A percentile compares a stretch with the other conserved stretches of the same genome.
Evolutionary conservation across 805 yeast species (phyloP).

Genomic region (Lipomyces spencermartinsiae): DNA sequence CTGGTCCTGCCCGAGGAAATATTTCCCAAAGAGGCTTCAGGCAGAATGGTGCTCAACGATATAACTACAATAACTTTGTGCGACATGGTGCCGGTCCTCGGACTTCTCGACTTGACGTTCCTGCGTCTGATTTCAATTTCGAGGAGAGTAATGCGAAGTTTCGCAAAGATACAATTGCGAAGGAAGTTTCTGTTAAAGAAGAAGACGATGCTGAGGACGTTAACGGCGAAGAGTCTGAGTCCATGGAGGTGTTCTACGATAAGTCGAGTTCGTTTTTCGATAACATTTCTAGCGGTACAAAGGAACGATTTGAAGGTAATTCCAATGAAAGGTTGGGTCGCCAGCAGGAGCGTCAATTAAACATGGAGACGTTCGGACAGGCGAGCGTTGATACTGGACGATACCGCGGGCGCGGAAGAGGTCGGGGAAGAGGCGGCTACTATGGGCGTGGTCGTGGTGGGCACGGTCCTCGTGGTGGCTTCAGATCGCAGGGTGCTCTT

Average conservation of each 20-base stretch:
- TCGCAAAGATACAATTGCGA: constrained; percentile 41
- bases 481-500: constrained; percentile 12
- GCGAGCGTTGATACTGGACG: constrained; percentile 55
- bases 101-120: constrained; percentile 47
- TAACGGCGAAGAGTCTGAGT: constrained; percentile 30
- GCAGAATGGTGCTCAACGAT: constrained; percentile 3
- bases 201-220: constrained; percentile 44
- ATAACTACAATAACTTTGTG: constrained; percentile 6
- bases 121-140: constrained; percentile 75
- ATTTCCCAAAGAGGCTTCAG: constrained; percentile 1
- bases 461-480: constrained; percentile 28
- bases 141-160: constrained; percentile 76
- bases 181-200: constrained; percentile 52
- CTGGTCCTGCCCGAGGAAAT: neutral
- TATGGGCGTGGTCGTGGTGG: constrained; percentile 52
- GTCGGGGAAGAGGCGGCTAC: constrained; percentile 51
- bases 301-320: constrained; percentile 46
- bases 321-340: constrained; percentile 62
- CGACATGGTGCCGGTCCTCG: constrained; percentile 23
- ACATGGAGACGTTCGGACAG: constrained; percentile 86
- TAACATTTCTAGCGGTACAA: constrained; percentile 69
- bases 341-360: constrained; percentile 73
- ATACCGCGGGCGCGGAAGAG: constrained; percentile 57
- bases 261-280: constrained; percentile 89
- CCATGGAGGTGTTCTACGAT: constrained; percentile 60